Percentiles rank a stretch among this genome's conserved stretches.
These are phyloP conservation scores for Penicillium digitatum DNA, from an alignment of 2,329 filamentous ascomycete genomes.

Conservation along the genomic window DNA sequence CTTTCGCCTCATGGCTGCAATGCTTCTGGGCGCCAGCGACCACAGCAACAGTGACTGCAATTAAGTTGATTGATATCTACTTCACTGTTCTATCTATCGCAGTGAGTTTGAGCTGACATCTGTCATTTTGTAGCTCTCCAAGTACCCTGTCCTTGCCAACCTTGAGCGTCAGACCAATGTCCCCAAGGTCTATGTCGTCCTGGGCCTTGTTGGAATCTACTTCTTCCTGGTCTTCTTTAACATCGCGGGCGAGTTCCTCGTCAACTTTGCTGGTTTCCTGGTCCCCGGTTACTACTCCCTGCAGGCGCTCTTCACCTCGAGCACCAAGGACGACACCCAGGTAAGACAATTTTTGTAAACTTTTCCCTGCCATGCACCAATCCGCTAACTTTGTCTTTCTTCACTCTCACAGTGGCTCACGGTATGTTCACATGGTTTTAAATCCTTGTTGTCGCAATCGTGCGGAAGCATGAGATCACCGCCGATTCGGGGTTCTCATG, in stretches of 20 bases:
- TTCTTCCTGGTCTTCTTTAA: constrained; percentile 71
- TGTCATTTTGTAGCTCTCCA: constrained; percentile 53
- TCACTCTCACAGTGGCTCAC: constrained; percentile 54
- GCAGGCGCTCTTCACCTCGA: constrained; percentile 58
- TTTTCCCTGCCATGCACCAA: not conserved
- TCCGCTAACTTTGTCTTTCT: constrained; percentile 19
- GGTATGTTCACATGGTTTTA: constrained; percentile 37
- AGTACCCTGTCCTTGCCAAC: constrained; percentile 64
- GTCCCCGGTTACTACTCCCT: constrained; percentile 65
- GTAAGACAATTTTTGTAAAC: constrained; percentile 38
- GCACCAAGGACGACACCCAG: constrained; percentile 63
- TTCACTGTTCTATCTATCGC: not conserved
- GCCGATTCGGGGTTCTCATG: constrained; percentile 13
- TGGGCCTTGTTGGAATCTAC: constrained; percentile 62
- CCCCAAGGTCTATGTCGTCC: constrained; percentile 64
- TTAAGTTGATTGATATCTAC: not conserved
- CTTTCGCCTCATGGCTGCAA: constrained; percentile 8
- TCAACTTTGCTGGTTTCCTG: constrained; percentile 64
- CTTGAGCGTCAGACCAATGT: constrained; percentile 65
- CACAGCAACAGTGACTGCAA: not conserved
- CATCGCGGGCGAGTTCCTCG: constrained; percentile 64
- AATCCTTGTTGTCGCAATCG: constrained; percentile 7
- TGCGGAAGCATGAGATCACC: constrained; percentile 9
- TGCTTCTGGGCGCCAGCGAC: not conserved
- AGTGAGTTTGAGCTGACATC: constrained; percentile 3